Conservation (phyloP, 345 rosid species). For the Linum usitatissimum region DNA sequence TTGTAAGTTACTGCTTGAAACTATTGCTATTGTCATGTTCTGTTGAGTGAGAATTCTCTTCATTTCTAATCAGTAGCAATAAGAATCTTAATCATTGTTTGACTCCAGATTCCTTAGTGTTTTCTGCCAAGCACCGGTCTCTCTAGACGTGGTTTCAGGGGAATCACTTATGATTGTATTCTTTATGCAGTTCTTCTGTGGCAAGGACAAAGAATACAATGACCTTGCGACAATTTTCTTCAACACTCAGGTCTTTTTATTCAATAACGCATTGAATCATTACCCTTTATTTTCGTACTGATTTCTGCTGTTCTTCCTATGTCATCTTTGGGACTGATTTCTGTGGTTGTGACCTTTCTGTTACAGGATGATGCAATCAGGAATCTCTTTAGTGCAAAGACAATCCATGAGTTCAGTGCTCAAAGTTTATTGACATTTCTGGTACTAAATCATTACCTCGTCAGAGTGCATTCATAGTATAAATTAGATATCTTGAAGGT, state of each 20-base stretch:
- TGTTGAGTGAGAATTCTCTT: background rate
- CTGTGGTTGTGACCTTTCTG: conserved; percentile 4
- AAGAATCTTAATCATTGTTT: background rate
- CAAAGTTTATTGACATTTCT: conserved; percentile 84
- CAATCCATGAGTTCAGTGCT: conserved; percentile 90
- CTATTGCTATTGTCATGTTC: background rate
- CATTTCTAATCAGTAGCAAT: background rate
- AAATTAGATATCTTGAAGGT: background rate
- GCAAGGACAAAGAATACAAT: conserved; percentile 70
- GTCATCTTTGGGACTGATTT: background rate
- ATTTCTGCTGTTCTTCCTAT: background rate
- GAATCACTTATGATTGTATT: conserved; percentile 12
- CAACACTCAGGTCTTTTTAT: conserved; percentile 69
- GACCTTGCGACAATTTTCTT: conserved; percentile 98
- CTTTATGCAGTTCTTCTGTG: conserved; percentile 68
- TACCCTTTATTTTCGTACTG: conserved; percentile 5
- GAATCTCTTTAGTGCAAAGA: conserved; percentile 96
- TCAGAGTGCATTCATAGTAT: too few species aligned
- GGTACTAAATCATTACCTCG: conserved; percentile 32
- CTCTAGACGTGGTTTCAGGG: conserved; percentile 1
- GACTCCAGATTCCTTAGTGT: background rate
- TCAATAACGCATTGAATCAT: background rate
- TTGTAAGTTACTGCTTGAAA: conserved; percentile 36
- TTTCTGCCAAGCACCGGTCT: background rate
- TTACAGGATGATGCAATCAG: conserved; percentile 96